Conservation (phyloP, 179 eudicot species). For the Amaranthus tricolor region DNA sequence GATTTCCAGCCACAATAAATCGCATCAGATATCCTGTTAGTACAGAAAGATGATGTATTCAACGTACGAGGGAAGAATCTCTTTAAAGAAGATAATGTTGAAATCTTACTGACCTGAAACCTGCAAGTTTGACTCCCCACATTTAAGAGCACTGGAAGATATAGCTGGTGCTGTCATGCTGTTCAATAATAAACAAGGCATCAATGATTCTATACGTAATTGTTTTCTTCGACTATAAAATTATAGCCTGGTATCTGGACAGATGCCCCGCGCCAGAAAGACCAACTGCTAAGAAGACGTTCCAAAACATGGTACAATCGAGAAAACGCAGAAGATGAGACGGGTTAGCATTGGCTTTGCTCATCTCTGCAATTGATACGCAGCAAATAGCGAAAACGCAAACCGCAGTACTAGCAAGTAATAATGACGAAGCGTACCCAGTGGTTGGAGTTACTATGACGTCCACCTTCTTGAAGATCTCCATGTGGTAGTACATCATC, state of each 20-base stretch:
- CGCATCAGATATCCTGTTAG: conserved; percentile 85
- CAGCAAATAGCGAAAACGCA: neutral
- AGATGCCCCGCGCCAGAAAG: too few relatives aligned
- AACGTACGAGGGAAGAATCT: neutral
- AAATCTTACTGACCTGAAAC: conserved; percentile 58
- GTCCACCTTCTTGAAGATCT: conserved; percentile 79
- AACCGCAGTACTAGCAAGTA: neutral
- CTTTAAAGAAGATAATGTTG: conserved; percentile 1
- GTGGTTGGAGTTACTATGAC: conserved; percentile 95
- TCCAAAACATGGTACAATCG: neutral
- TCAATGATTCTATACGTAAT: neutral
- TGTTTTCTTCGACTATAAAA: too few relatives aligned
- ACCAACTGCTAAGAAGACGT: too few relatives aligned
- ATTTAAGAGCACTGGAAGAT: conserved; percentile 66
- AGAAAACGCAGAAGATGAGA: neutral
- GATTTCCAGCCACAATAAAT: conserved; percentile 70
- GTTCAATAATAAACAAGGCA: conserved; percentile 14
- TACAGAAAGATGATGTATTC: neutral
- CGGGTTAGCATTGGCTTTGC: neutral
- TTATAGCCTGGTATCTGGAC: too few relatives aligned
- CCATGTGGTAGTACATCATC: conserved; percentile 83
- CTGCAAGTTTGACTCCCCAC: conserved; percentile 77
- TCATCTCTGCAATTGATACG: neutral
- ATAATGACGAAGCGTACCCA: conserved; percentile 56
- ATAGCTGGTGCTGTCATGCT: conserved; percentile 94